Evolutionary conservation across 2,329 filamentous ascomycete species (phyloP), one percentile per base, ranked within the genome.

Genomic region (Cercospora berteroae): DNA sequence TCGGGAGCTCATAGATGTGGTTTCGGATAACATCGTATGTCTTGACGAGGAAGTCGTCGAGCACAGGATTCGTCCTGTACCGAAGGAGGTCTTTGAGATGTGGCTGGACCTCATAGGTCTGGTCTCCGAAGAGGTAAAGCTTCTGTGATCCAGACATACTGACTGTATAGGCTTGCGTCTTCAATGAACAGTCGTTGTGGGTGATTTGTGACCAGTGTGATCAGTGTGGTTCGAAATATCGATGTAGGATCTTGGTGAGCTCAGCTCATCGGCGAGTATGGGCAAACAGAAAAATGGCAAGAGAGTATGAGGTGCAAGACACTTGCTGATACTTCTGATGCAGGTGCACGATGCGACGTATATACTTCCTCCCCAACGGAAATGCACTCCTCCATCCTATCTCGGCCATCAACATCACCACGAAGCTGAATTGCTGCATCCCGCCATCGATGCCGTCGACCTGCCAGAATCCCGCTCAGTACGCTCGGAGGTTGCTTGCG

Each of bases 101-200:
- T 18, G 58, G 55, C 33, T 55, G 66, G 39, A 71, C 64, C 42
- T 71, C 70, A 36, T 60, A 69, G 31, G 70, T 71, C 67, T 70
- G 68, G 63, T 71, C 70, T 13, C 70, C 70, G 56, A 71, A 71
- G 58, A 71, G 59, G 59, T 48, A 61, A 23, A 61, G 59, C 39
- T 61, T 61, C 18, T 61, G 59, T 50, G 20, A 18, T 59, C 31
- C 56, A n/a, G 56, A 31, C 56, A 59, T 59, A n/a, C 56, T 59
- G 56, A 36, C 31, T 59, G 8, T 18, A 3, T 48, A 48, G 42
- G n/a, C 42, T 48, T 48, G 13, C 7, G 5, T 18, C 18, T 48
- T n/a, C n/a, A 12, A 48, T 20, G n/a, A 20, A 48, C 18, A 20
- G 42, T 48, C 42, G 42, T 18, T 20, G 42, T 20, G 18, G n/a